A percentile compares a stretch with the other conserved stretches of the same genome.
These are phyloP conservation scores for Ogataea salicorniae DNA, from an alignment of 805 yeast genomes.

Conservation along the genomic window DNA sequence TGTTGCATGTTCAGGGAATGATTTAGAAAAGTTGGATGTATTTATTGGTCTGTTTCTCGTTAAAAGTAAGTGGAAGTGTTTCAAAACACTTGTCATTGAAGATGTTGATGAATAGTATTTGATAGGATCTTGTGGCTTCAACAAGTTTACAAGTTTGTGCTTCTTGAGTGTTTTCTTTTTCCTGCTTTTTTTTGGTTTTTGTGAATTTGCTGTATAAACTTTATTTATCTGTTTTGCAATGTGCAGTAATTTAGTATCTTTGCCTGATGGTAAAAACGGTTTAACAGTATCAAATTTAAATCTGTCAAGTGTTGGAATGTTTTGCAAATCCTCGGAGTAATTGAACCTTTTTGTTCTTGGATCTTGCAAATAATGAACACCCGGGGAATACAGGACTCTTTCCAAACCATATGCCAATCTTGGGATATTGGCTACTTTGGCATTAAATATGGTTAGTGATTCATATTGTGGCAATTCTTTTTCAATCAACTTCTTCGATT, in stretches of 20 bases:
- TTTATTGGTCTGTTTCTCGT: conserved; percentile 56
- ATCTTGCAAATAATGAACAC: conserved; percentile 71
- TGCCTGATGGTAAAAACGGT: conserved; percentile 58
- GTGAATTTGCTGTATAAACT: no score
- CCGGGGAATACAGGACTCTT: conserved; percentile 75
- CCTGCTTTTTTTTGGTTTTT: no score
- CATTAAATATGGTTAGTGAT: conserved; percentile 15
- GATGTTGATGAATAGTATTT: conserved; percentile 77
- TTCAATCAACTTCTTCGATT: background rate
- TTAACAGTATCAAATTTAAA: conserved; percentile 57
- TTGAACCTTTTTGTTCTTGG: conserved; percentile 71
- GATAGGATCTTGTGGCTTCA: conserved; percentile 7
- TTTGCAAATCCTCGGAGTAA: conserved; percentile 54
- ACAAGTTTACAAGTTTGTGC: no score
- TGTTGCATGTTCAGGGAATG: conserved; percentile 34
- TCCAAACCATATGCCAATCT: conserved; percentile 60
- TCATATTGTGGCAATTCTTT: conserved; percentile 8
- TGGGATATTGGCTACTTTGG: conserved; percentile 37
- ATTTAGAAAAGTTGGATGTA: conserved; percentile 39
- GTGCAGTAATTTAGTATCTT: conserved; percentile 48
- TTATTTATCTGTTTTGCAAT: conserved; percentile 35
- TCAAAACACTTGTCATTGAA: conserved; percentile 72
- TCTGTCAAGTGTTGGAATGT: conserved; percentile 58
- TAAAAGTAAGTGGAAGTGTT: conserved; percentile 69
- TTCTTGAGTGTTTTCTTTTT: no score